phyloP scores from a whole-genome alignment of 1,139 yeast genomes.

The Pichia cactophila region DNA sequence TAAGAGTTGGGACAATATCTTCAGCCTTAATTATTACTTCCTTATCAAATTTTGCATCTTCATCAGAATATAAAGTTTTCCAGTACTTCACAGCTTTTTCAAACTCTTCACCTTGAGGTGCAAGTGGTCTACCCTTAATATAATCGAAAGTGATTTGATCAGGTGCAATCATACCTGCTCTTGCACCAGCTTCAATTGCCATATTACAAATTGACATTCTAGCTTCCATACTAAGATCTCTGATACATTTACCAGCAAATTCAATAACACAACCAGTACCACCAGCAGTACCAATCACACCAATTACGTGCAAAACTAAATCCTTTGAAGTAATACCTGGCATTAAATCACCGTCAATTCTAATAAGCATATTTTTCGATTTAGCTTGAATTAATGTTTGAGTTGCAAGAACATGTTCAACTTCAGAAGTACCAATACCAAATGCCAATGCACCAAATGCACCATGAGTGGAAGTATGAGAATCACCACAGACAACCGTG shows the following conservation, averaged over 20 bases:
- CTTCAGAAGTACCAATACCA: slow-evolving; percentile 98
- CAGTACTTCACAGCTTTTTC: slow-evolving; percentile 88
- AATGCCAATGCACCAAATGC: slow-evolving; percentile 98
- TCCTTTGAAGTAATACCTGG: slow-evolving; percentile 95
- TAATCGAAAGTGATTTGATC: slow-evolving; percentile 83
- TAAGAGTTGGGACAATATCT: slow-evolving; percentile 90
- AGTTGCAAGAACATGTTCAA: slow-evolving; percentile 95
- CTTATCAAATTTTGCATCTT: slow-evolving; percentile 80
- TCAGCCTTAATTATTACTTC: slow-evolving; percentile 75
- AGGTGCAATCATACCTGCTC: slow-evolving; percentile 98
- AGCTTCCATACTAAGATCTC: slow-evolving; percentile 90
- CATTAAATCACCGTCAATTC: slow-evolving; percentile 71
- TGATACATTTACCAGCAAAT: slow-evolving; percentile 93
- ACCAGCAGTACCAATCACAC: slow-evolving; percentile 97
- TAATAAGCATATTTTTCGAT: slow-evolving; percentile 90
- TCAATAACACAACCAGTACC: slow-evolving; percentile 97
- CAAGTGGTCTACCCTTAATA: slow-evolving; percentile 86
- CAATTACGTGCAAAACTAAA: slow-evolving; percentile 86
- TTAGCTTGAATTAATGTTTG: slow-evolving; percentile 92
- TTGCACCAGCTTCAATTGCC: slow-evolving; percentile 98
- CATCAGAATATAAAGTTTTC: slow-evolving; percentile 81
- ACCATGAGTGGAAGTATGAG: slow-evolving; percentile 97
- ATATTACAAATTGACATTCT: slow-evolving; percentile 98
- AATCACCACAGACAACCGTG: slow-evolving; percentile 97
- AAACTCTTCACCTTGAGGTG: slow-evolving; percentile 92